These are phyloP conservation scores for Kwoniella sp. DNA, from an alignment of 768 basidiomycete species.

Conservation along the genomic window DNA sequence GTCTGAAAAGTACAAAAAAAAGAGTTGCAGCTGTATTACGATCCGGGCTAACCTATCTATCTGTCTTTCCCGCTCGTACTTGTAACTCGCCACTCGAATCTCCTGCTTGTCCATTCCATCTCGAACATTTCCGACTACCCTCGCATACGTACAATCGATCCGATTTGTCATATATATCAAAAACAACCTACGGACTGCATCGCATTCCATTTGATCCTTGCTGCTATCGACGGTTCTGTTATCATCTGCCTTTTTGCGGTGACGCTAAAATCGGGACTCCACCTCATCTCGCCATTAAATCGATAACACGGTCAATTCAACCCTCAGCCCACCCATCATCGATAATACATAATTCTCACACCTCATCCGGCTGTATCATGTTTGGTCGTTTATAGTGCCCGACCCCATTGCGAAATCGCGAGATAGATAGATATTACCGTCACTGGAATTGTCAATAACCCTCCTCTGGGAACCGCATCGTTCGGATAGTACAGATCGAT, in stretches of 20 bases:
- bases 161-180: background rate
- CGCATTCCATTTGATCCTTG: too few species aligned
- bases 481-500: background rate
- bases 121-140: background rate
- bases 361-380: slow-evolving; percentile 3
- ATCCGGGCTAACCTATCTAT: background rate
- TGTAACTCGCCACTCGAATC: background rate
- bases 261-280: background rate
- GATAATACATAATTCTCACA: too few species aligned
- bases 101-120: too few species aligned
- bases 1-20: too few species aligned
- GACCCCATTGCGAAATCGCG: slow-evolving; percentile 2
- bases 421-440: too few species aligned
- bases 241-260: too few species aligned
- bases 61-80: background rate
- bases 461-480: background rate
- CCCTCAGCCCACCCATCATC: background rate
- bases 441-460: too few species aligned
- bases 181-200: too few species aligned
- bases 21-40: background rate
- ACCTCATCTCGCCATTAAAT: background rate
- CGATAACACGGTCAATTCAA: background rate
- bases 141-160: background rate
- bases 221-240: too few species aligned
- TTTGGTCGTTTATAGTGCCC: slow-evolving; percentile 9